A percentile compares a stretch with the other conserved stretches of the same genome.
phyloP scores from a whole-genome alignment of 495 filamentous ascomycete genomes.

The Aspergillus conjunctus region DNA sequence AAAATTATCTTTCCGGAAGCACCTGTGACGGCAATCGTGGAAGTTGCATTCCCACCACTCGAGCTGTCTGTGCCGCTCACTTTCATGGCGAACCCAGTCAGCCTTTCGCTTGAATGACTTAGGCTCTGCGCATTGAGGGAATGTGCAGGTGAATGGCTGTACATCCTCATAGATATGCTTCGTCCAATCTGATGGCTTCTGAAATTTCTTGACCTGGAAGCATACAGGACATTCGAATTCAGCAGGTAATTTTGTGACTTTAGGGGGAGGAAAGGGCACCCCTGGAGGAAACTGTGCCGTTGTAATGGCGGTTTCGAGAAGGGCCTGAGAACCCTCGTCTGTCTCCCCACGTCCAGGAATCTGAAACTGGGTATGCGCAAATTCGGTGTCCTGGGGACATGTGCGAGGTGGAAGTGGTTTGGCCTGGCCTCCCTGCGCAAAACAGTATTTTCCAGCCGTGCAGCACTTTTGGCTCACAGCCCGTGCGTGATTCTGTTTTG shows the following conservation, averaged over 20 bases:
- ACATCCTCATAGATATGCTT: slow-evolving; percentile 97
- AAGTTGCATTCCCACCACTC: slow-evolving; percentile 91
- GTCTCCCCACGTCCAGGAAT: slow-evolving; percentile 54
- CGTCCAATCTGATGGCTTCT: slow-evolving; percentile 97
- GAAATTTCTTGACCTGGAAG: slow-evolving; percentile 85
- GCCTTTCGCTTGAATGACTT: slow-evolving; percentile 98
- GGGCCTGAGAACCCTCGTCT: slow-evolving; percentile 63
- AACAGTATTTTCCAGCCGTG: slow-evolving; percentile 61
- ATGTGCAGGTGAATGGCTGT: slow-evolving; percentile 94
- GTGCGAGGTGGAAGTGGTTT: slow-evolving; percentile 52
- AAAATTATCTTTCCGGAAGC: slow-evolving; percentile 94
- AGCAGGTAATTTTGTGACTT: slow-evolving; percentile 72
- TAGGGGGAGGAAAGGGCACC: slow-evolving; percentile 73
- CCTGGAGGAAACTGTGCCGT: slow-evolving; percentile 75
- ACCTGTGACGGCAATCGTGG: slow-evolving; percentile 78
- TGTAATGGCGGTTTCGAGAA: slow-evolving; percentile 67
- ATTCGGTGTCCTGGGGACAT: slow-evolving; percentile 42
- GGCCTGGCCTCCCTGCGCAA: slow-evolving; percentile 62
- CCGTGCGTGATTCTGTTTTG: slow-evolving; percentile 69
- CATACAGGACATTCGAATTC: slow-evolving; percentile 93
- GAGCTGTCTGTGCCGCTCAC: slow-evolving; percentile 86
- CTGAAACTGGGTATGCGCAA: slow-evolving; percentile 53
- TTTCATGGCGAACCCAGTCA: slow-evolving; percentile 96
- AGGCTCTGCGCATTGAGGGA: slow-evolving; percentile 77
- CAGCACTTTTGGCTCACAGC: slow-evolving; percentile 58